Evolutionary conservation across 257 asterid species (phyloP).

Genomic region (Fraxinus americana): DNA sequence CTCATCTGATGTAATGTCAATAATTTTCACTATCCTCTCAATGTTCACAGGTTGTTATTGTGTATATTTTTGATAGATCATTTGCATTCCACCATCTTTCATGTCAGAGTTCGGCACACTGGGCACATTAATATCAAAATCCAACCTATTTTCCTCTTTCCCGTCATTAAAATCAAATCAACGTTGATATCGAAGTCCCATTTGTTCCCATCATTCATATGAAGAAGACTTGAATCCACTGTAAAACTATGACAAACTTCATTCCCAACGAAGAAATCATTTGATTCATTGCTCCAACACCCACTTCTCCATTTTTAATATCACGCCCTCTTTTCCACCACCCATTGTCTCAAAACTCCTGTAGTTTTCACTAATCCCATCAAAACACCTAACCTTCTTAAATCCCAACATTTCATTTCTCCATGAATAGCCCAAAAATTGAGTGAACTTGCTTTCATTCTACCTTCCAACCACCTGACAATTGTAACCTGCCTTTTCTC

Average conservation of each 20-base stretch:
- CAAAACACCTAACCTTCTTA: constrained; percentile 24
- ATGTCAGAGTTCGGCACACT: too few species aligned
- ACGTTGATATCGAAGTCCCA: constrained; percentile 24
- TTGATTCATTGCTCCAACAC: constrained; percentile 23
- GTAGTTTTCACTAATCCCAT: constrained; percentile 29
- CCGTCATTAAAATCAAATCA: constrained; percentile 31
- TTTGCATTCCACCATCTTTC: too few species aligned
- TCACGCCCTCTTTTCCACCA: constrained; percentile 29
- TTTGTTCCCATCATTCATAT: constrained; percentile 16
- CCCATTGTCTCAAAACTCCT: constrained; percentile 28
- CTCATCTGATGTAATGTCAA: too few species aligned
- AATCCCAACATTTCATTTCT: neutral
- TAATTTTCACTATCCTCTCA: too few species aligned
- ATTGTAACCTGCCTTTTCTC: too few species aligned
- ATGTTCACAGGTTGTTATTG: too few species aligned
- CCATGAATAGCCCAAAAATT: too few species aligned
- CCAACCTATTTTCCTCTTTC: constrained; percentile 24
- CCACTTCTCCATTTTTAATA: constrained; percentile 31
- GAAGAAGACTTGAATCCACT: constrained; percentile 23
- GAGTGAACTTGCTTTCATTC: too few species aligned
- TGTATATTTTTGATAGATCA: too few species aligned
- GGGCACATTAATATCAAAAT: too few species aligned
- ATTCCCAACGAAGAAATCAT: constrained; percentile 17
- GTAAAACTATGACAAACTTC: constrained; percentile 25
- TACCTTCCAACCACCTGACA: too few species aligned